Base-by-base conservation (phyloP, 345 rosid species). In the Eucalyptus sp. region DNA sequence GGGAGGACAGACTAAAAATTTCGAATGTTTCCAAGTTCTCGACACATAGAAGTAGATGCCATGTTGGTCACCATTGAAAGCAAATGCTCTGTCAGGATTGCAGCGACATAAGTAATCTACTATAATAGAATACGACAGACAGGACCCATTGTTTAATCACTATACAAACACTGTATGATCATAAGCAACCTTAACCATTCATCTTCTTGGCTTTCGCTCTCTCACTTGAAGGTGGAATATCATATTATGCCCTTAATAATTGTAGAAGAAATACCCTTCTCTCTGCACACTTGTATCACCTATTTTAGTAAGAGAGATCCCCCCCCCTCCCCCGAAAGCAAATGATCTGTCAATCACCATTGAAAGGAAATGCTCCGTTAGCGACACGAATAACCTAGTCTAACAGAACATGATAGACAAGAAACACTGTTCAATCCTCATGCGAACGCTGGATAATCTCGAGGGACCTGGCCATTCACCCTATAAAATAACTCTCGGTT, bases 351-450 rank as follows among this genome's bases (percentile, higher is more conserved):
- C 37, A 27, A 10, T 60, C 14, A 60, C 7, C 7, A 25, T 5
- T 5, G 7, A 11, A 58, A 58, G 64, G 0, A 60, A 12, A 60
- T 60, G 66, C 6, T 60, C 0, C 11, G 1, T 29, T 29, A 29
- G 2, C 0, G 16, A 4, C 8, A 29, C 2, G 33, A 6, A 0
- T 13, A 29, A 27, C 33, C 16, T 27, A 13, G 0, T 62, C 7
- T 13, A 6, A 4, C 16, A 62, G 14, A 0, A 62, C 68, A 62
- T 6, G 33, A 10, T 3, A 13, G 31, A 62, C 8, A 27, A 60
- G 7, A 60, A 25, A 60, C 68, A 9, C 62, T 5, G 2, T 60
- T 60, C 14, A 13, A 60, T 60, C 68, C 8, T 13, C n/a, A 4
- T 56, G 13, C 29, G 0, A 56, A 56, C 13, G 29, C 62, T 56